Percentiles rank a stretch among this genome's conserved stretches.
Conservation (phyloP, 2,329 filamentous ascomycete species). For the Fusarium sp. region DNA sequence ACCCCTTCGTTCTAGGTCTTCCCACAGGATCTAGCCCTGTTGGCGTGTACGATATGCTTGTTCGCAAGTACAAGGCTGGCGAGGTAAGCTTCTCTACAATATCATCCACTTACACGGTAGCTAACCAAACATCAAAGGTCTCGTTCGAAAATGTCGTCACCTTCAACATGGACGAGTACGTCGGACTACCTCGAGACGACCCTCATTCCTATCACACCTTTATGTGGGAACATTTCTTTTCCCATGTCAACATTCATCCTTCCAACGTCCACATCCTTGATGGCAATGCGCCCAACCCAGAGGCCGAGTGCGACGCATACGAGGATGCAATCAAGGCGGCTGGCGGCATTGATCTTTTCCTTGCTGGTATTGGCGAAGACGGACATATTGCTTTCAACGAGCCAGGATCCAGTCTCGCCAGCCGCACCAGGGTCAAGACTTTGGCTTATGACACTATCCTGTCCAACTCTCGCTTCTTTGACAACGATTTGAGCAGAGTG, state of each 20-base stretch:
- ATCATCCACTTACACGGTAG: constrained; percentile 13
- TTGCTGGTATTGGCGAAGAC: constrained; percentile 87
- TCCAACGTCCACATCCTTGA: constrained; percentile 87
- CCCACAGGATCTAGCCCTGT: constrained; percentile 87
- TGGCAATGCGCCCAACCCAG: constrained; percentile 81
- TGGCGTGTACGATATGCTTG: constrained; percentile 81
- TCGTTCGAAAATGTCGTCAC: constrained; percentile 91
- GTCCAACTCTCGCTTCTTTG: constrained; percentile 88
- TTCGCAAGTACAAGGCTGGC: constrained; percentile 76
- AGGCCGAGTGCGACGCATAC: constrained; percentile 82
- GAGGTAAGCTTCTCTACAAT: constrained; percentile 52
- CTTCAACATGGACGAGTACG: constrained; percentile 96
- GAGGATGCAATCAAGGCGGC: constrained; percentile 80
- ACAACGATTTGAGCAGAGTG: constrained; percentile 77
- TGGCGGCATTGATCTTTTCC: constrained; percentile 87
- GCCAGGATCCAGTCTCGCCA: constrained; percentile 82
- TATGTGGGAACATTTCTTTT: constrained; percentile 95
- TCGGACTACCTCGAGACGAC: constrained; percentile 84
- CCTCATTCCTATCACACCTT: constrained; percentile 90
- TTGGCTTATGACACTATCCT: constrained; percentile 88
- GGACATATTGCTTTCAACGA: constrained; percentile 94
- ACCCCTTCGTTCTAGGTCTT: constrained; percentile 85
- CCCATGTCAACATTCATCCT: constrained; percentile 83
- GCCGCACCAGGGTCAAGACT: constrained; percentile 86
- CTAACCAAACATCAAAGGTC: constrained; percentile 61